Evolutionary conservation across 768 basidiomycete genomes (phyloP), one percentile per base, ranked within the genome.

Genomic region (Lactifluus pinguis): DNA sequence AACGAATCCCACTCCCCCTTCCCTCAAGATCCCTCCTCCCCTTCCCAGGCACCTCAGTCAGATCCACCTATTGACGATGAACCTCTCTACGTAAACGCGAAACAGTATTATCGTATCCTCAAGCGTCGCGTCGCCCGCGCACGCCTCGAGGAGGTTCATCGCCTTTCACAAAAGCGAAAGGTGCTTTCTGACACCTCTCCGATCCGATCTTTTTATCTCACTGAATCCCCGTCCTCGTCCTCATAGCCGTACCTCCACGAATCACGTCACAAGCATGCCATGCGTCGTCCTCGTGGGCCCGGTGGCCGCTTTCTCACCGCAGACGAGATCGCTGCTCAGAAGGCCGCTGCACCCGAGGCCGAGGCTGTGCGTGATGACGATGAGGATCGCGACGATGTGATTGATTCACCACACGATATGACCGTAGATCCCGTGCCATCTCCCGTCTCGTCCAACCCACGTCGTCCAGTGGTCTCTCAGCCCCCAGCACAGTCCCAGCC

Each of bases 21-120:
- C 32, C 57, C 60, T 10, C 60, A 61, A n/a, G 50, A 61, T 11
- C 25, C 50, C 19, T 30, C 48, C 6, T 53, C 59, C 53, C 64
- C 70, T 45, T 62, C 69, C 70, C 73, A 71, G 36, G 68, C 71
- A 64, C 65, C 68, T 59, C 69, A 74, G 55, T 71, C 77, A 19
- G 79, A 78, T 62, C 41, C 67, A 4, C 74, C 73, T 60, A 79
- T 91, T 68, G 95, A 98, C 75, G 94, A 98, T 65, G 95, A 99
- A 72, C 95, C 97, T 30, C 85, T 99, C 67, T 98, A 98, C 76
- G 97, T 99, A 61, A 99, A 99, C 68, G 95, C 97, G 61, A 99
- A 99, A 72, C 97, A 99, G 75, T 99, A 98, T 72, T 93, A 95
- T 68, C 90, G 97, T 71, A 98, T 99, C 69, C 83, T 99, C 73